These are phyloP conservation scores for Dalbergia cochinchinensis DNA, from an alignment of 306 rosid genomes.

Conservation along the genomic window DNA sequence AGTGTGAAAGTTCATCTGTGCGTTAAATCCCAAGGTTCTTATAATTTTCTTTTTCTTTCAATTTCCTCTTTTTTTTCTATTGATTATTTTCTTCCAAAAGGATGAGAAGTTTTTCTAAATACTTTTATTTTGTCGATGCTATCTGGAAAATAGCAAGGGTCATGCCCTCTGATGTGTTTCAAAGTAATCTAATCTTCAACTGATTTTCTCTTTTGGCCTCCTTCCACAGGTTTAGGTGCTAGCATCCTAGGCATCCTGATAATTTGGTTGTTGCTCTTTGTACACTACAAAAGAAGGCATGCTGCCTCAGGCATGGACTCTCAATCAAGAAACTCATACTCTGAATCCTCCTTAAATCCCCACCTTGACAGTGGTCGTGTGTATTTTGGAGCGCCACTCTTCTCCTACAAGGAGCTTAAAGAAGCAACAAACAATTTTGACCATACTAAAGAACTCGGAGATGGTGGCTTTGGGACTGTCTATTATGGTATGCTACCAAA, in stretches of 20 bases:
- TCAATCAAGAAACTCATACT: slow-evolving; percentile 35
- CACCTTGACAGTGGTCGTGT: slow-evolving; percentile 31
- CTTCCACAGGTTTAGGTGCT: slow-evolving; percentile 47
- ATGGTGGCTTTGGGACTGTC: slow-evolving; percentile 65
- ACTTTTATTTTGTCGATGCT: no score
- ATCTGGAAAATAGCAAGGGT: no score
- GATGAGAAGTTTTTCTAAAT: no score
- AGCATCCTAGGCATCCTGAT: slow-evolving; percentile 41
- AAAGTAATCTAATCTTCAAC: slow-evolving; percentile 10
- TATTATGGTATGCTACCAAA: slow-evolving; percentile 52
- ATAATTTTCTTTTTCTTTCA: no score
- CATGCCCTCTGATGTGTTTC: not conserved
- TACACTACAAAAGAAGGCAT: slow-evolving; percentile 42
- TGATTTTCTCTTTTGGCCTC: slow-evolving; percentile 8
- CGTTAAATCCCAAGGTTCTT: no score
- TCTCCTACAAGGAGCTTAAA: slow-evolving; percentile 56
- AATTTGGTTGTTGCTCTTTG: slow-evolving; percentile 33
- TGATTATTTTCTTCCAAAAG: no score
- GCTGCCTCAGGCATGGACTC: slow-evolving; percentile 20
- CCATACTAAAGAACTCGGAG: slow-evolving; percentile 68
- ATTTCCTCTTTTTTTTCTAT: no score
- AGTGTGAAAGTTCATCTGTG: no score
- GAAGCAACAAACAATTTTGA: slow-evolving; percentile 74
- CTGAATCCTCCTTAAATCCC: slow-evolving; percentile 27
- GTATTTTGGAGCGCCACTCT: slow-evolving; percentile 48